A percentile compares a stretch with the other conserved stretches of the same genome.
phyloP scores from a whole-genome alignment of 345 rosid species.

The Murraya paniculata region DNA sequence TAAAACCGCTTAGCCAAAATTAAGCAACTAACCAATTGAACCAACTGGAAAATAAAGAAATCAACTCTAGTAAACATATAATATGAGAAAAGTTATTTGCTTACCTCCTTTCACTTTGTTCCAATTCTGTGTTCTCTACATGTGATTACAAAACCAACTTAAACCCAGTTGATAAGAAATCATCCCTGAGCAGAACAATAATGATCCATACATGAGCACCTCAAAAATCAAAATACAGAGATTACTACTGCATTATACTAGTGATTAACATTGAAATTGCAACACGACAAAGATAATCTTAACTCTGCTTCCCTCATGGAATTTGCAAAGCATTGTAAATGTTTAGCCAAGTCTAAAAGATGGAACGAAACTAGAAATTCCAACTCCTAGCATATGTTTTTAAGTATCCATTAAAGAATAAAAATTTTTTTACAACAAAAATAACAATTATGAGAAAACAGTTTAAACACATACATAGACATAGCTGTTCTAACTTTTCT shows the following conservation, averaged over 20 bases:
- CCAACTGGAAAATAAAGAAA: neutral
- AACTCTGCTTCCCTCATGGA: neutral
- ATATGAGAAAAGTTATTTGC: neutral
- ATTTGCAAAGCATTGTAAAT: neutral
- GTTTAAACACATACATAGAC: neutral
- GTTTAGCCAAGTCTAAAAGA: neutral
- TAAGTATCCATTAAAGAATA: neutral
- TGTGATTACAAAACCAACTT: neutral
- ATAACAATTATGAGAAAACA: neutral
- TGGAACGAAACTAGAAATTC: neutral
- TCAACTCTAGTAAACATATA: neutral
- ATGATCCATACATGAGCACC: neutral
- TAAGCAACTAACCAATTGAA: neutral
- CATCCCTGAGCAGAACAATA: neutral
- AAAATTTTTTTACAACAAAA: neutral
- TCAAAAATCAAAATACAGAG: neutral
- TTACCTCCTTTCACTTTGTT: neutral
- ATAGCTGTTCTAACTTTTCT: conserved; percentile 26
- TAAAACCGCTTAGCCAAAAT: neutral
- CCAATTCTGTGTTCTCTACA: neutral
- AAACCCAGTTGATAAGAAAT: neutral
- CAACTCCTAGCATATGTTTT: neutral
- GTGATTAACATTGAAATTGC: neutral
- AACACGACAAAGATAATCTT: neutral
- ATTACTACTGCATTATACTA: neutral